A percentile compares a stretch with the other conserved stretches of the same genome.
These are phyloP conservation scores for Uronychia setigera DNA, from an alignment of 73 alveolate genomes.

Conservation along the genomic window DNA sequence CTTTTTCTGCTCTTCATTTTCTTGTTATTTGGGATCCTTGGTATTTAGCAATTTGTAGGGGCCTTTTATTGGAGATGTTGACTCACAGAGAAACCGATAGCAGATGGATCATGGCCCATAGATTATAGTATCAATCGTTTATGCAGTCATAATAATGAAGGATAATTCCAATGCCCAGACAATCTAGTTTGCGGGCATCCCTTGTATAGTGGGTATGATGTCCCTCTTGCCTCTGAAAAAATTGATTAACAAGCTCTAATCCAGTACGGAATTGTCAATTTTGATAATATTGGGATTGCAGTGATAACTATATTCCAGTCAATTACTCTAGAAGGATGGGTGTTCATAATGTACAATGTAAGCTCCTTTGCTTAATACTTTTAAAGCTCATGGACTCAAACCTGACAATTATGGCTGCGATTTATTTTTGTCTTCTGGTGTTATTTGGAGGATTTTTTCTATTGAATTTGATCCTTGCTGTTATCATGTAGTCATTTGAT, in stretches of 20 bases:
- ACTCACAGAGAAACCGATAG: conserved; percentile 17
- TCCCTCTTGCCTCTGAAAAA: conserved; percentile 29
- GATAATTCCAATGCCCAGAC: conserved; percentile 13
- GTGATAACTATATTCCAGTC: conserved; percentile 22
- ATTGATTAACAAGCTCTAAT: conserved; percentile 18
- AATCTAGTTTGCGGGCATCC: conserved; percentile 40
- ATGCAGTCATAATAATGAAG: conserved; percentile 17
- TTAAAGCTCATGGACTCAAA: conserved; percentile 38
- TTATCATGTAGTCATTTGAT: too few species aligned
- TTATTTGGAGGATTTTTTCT: conserved; percentile 68
- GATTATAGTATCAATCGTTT: background rate
- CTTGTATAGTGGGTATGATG: conserved; percentile 11
- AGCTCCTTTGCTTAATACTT: too few species aligned
- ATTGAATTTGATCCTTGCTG: conserved; percentile 54
- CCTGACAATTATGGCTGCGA: conserved; percentile 20
- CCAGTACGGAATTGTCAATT: conserved; percentile 14
- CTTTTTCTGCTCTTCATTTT: conserved; percentile 35
- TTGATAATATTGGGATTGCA: conserved; percentile 24
- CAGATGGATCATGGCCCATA: conserved; percentile 33
- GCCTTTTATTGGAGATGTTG: conserved; percentile 27
- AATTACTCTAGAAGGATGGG: conserved; percentile 74
- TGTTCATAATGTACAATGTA: conserved; percentile 35
- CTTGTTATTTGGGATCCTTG: conserved; percentile 44
- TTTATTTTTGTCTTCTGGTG: conserved; percentile 51
- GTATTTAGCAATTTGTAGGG: conserved; percentile 53